These are phyloP conservation scores for Urochloa ruziziensis DNA, from an alignment of 176 grass and related monocot species.

Conservation along the genomic window DNA sequence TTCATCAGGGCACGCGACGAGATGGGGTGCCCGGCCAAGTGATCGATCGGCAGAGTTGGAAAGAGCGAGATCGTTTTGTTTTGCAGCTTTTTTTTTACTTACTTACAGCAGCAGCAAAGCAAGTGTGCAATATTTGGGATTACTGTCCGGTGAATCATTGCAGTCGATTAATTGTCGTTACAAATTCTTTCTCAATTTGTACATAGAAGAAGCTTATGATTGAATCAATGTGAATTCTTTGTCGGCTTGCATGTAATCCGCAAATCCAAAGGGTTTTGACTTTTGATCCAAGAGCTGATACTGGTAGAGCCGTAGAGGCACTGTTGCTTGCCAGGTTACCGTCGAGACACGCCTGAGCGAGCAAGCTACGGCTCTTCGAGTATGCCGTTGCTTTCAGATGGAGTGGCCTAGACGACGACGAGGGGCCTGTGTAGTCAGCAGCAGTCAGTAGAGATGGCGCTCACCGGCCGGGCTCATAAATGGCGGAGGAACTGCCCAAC, in stretches of 20 bases:
- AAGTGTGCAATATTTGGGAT: slow-evolving; percentile 26
- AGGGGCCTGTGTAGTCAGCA: neutral
- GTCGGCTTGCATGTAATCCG: neutral
- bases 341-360: no score
- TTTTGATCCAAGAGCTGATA: neutral
- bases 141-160: slow-evolving; percentile 1
- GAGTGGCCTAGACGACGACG: no score
- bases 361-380: neutral
- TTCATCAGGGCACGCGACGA: slow-evolving; percentile 64
- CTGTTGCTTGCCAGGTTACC: neutral
- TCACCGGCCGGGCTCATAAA: slow-evolving; percentile 18
- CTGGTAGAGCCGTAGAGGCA: neutral
- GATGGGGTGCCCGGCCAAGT: slow-evolving; percentile 44
- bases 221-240: slow-evolving; percentile 4
- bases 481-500: neutral
- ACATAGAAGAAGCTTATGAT: slow-evolving; percentile 4
- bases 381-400: neutral
- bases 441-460: neutral
- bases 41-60: neutral
- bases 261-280: neutral
- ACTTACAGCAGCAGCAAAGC: neutral
- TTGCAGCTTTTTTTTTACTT: neutral
- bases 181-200: slow-evolving; percentile 19
- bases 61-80: neutral
- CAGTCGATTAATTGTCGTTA: neutral